Percentiles rank a stretch among this genome's conserved stretches.
Evolutionary conservation across 306 rosid species (phyloP).

Genomic region (Spatholobus suberectus): DNA sequence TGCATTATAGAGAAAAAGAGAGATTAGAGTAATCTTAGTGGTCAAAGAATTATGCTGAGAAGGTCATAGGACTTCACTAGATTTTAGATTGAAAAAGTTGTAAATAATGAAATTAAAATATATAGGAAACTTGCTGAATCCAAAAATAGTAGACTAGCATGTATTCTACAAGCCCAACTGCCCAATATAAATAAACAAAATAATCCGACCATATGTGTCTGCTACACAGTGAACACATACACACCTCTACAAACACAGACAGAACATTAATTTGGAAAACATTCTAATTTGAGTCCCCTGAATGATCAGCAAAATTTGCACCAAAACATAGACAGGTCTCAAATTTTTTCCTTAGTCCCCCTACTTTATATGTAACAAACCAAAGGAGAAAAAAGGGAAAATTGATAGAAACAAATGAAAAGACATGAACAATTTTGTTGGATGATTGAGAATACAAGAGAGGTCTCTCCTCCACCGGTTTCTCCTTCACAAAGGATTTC

Average conservation of each 20-base stretch:
- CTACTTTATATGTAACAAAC: neutral
- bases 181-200: neutral
- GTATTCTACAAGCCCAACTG: neutral
- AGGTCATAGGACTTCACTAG: neutral
- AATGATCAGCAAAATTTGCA: neutral
- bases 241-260: neutral
- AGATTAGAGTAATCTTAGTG: conserved; percentile 12
- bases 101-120: neutral
- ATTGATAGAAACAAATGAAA: neutral
- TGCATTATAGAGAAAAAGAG: conserved; percentile 59
- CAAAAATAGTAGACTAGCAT: neutral
- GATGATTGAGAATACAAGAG: neutral
- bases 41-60: conserved; percentile 8
- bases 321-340: neutral
- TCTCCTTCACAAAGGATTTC: neutral
- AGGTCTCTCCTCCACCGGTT: neutral
- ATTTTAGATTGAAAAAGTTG: neutral
- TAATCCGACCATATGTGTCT: neutral
- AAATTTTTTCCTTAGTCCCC: neutral
- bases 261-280: neutral
- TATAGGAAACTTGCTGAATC: conserved; percentile 22
- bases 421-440: neutral
- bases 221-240: neutral
- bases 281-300: neutral
- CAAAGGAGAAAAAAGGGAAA: neutral